These are phyloP conservation scores for Rhodotorula sp. DNA, from an alignment of 1,284 basidiomycete species.

Conservation along the genomic window DNA sequence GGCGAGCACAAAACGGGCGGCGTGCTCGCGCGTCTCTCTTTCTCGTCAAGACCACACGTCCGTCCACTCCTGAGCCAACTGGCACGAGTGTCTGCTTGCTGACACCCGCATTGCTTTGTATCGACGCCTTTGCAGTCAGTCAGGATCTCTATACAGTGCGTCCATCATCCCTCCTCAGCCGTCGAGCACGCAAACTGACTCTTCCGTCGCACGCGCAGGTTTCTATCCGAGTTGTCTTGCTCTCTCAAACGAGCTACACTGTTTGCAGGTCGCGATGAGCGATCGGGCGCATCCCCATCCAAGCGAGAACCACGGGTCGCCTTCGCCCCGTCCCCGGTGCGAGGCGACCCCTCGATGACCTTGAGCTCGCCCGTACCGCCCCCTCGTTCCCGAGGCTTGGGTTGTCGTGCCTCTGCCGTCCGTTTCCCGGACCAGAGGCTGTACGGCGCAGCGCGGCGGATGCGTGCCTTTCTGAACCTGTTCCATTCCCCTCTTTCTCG, in stretches of 20 bases:
- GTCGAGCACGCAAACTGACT: neutral
- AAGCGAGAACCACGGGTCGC: conserved; percentile 12
- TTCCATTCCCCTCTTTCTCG: neutral
- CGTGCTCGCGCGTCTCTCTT: neutral
- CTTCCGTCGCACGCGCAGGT: neutral
- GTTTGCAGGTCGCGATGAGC: conserved; percentile 24
- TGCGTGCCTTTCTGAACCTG: conserved; percentile 25
- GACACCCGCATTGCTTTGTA: neutral
- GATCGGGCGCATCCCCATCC: conserved; percentile 22
- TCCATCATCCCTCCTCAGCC: neutral
- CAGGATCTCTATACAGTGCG: conserved; percentile 26
- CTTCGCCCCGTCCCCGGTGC: neutral
- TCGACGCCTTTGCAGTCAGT: conserved; percentile 9
- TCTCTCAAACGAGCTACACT: conserved; percentile 25
- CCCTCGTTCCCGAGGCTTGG: conserved; percentile 26
- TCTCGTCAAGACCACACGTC: conserved; percentile 26
- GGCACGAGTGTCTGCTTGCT: neutral
- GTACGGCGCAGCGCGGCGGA: conserved; percentile 25
- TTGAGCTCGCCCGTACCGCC: conserved; percentile 28
- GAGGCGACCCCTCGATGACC: conserved; percentile 15
- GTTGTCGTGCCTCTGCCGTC: conserved; percentile 7
- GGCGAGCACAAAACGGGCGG: neutral
- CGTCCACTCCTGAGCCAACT: conserved; percentile 1
- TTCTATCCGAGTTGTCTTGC: conserved; percentile 24
- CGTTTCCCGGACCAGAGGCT: conserved; percentile 4